A percentile compares a stretch with the other conserved stretches of the same genome.
Conservation (phyloP, 2,329 filamentous ascomycete species). For the Capronia americana region DNA sequence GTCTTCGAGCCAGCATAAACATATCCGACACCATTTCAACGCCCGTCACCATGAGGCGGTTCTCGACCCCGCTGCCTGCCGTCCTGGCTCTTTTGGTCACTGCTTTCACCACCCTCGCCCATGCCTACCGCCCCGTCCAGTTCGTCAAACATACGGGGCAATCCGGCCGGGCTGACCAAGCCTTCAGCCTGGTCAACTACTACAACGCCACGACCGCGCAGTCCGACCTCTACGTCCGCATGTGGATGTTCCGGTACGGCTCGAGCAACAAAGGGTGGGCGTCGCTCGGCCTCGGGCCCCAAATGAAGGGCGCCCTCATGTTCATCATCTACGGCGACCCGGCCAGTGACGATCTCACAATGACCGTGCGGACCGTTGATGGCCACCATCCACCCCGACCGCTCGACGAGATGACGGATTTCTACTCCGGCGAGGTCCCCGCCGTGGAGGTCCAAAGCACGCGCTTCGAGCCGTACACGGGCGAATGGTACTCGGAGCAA, state of each 20-base stretch:
- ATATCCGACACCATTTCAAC: neutral
- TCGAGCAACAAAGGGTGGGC: slow-evolving; percentile 38
- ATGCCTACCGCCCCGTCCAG: slow-evolving; percentile 40
- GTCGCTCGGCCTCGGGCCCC: slow-evolving; percentile 36
- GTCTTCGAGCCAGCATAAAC: neutral
- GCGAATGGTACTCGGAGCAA: slow-evolving; percentile 33
- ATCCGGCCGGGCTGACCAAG: slow-evolving; percentile 36
- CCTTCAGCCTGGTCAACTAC: slow-evolving; percentile 38
- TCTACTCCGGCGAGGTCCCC: slow-evolving; percentile 32
- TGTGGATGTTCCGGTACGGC: slow-evolving; percentile 38
- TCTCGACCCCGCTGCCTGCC: slow-evolving; percentile 17
- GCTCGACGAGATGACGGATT: slow-evolving; percentile 30
- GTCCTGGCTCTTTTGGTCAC: slow-evolving; percentile 22
- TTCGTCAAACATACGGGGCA: slow-evolving; percentile 40
- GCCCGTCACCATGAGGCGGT: slow-evolving; percentile 15
- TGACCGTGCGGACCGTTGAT: slow-evolving; percentile 37
- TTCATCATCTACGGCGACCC: slow-evolving; percentile 42
- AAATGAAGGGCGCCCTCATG: slow-evolving; percentile 41
- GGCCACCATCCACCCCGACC: slow-evolving; percentile 39
- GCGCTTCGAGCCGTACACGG: slow-evolving; percentile 36
- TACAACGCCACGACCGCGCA: slow-evolving; percentile 38
- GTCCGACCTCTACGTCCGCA: slow-evolving; percentile 38
- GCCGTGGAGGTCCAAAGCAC: slow-evolving; percentile 35
- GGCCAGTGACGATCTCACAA: slow-evolving; percentile 29
- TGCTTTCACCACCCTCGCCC: slow-evolving; percentile 18